Base-by-base conservation (phyloP, 2,329 filamentous ascomycete genomes). In the Fusarium scirpi region DNA sequence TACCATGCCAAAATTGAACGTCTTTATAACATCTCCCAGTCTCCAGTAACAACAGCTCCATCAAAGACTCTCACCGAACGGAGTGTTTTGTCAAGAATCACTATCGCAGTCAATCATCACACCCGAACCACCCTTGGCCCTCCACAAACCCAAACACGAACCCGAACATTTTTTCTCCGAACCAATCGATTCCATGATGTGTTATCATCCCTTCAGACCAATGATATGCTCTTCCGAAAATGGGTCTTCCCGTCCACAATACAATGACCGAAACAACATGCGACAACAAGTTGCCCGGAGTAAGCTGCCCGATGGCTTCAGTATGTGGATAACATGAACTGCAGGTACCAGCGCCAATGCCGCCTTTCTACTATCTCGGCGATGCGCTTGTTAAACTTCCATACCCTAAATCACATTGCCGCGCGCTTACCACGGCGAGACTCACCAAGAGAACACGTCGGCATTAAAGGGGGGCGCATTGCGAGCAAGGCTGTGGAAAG, bases 251-350 rank as follows among this genome's bases (percentile, higher is more conserved):
- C 9, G 0, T 38, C 34, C 34, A n/a, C 34, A n/a, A 2, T 38
- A 6, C 4, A n/a, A 4, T n/a, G 1, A 7, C 5, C 34, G 34
- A 3, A n/a, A 4, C 34, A 11, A 2, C 5, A 38, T 38, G 6
- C 34, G 16, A 38, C 16, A 11, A 11, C 9, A 18, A 38, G 13
- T 38, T n/a, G 3, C 18, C 3, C 0, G 3, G 6, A n/a, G 10
- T 10, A 38, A 38, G 10, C 6, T 12, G 3, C 0, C 1, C 4
- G 3, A 38, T 38, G 34, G 34, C 18, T 38, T 3, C 18, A n/a
- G 6, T n/a, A 38, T 38, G 34, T 38, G 34, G 34, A n/a, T n/a
- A n/a, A 12, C 18, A 38, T 38, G 34, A 3, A 38, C 10, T n/a
- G 0, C 18, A 38, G 16, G 34, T 9, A 10, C 9, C 34, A 38